Percentiles rank a stretch among this genome's conserved stretches.
Evolutionary conservation across 179 eudicot species (phyloP).

Genomic region (Camellia oleifera): DNA sequence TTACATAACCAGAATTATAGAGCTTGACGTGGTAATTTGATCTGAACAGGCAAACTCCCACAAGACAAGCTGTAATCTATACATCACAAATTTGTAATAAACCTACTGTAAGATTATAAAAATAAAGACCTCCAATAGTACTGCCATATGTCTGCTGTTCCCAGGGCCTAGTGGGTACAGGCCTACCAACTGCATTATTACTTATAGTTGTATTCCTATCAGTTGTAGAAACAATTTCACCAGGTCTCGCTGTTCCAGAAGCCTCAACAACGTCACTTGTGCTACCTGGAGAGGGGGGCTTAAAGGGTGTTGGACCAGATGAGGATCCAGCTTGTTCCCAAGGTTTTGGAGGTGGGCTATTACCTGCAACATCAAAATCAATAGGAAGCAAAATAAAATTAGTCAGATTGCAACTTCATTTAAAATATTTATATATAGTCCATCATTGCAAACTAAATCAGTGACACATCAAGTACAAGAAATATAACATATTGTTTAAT

Average conservation of each 20-base stretch:
- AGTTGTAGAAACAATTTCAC: conserved; percentile 73
- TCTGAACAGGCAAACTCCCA: neutral
- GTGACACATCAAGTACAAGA: neutral
- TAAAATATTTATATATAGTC: neutral
- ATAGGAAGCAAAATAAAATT: neutral
- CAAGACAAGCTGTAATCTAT: conserved; percentile 1
- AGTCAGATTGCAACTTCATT: neutral
- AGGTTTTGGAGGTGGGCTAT: conserved; percentile 81
- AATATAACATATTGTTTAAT: neutral
- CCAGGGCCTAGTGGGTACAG: conserved; percentile 96
- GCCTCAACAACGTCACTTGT: conserved; percentile 95
- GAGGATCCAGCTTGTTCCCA: conserved; percentile 94
- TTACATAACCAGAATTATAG: neutral
- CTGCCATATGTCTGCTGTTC: conserved; percentile 58
- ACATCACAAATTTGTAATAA: neutral
- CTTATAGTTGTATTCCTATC: conserved; percentile 43
- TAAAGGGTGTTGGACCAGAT: conserved; percentile 91
- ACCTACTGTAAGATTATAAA: too few species aligned
- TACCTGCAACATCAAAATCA: conserved; percentile 34
- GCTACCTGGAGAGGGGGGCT: conserved; percentile 80
- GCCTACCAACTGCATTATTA: conserved; percentile 66
- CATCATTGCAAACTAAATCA: neutral
- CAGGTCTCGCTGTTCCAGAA: conserved; percentile 92
- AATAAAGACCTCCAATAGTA: conserved; percentile 66
- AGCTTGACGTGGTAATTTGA: neutral